Base-by-base conservation (phyloP, 371 early-diverging fungal genomes). In the Mortierella sp. region DNA sequence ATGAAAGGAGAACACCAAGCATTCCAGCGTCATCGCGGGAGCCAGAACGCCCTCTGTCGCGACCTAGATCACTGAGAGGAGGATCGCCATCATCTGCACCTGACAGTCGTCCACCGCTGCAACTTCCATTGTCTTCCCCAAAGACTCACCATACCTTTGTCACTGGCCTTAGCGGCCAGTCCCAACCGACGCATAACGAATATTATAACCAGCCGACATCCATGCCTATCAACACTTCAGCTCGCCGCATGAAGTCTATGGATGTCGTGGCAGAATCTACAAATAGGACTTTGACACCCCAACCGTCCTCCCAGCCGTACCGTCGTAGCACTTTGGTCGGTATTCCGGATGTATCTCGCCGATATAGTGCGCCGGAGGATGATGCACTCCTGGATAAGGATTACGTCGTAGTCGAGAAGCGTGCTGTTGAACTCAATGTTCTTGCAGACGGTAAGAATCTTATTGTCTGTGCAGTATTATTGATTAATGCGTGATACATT, bases 341-440 rank as follows among this genome's bases (percentile, higher is more conserved):
- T 6, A 59, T 71, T 12, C 72, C 59, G 12, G 72, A 78, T 50
- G 78, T 66, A 14, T 55, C 71, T n/a, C 79, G 64, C 12, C 72
- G 72, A 11, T 59, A 66, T 37, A 71, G 60, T 48, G 60, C 60
- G n/a, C 71, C 79, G n/a, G 89, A 87, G 23, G 90, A 91, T 41
- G 90, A 91, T 52, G 83, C 87, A 1, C 55, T 86, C 28, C 67
- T 85, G 12, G 89, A 87, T 44, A 85, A 87, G 51, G 94, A 95
- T 57, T 97, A 95, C 72, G 95, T 97, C 15, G 88, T 97, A 0
- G 83, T 97, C 14, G 95, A 95, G 61, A 89, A 91, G 65, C 81
- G 89, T 4, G 87, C 89, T 0, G 90, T 96, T 17, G 95, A 96
- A 66, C 90, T 94, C 51, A 95, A 97, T 68, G 92, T 85, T 71